Evolutionary conservation across 1,284 basidiomycete genomes (phyloP).

Genomic region (Tausonia pullulans): DNA sequence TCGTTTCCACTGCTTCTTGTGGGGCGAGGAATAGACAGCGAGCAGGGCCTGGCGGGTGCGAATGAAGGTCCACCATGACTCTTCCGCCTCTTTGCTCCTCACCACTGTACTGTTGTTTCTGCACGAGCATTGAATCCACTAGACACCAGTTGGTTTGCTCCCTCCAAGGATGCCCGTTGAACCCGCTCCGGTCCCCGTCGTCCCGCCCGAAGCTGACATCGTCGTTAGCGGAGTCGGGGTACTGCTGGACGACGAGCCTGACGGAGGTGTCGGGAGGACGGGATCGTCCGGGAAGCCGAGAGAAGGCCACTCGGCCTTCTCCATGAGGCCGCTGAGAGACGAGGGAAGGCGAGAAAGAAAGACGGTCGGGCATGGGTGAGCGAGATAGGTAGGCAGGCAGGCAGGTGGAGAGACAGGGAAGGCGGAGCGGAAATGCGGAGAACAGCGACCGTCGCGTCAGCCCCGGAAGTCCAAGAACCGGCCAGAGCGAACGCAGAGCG

Average conservation of each 20-base stretch:
- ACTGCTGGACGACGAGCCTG: background rate
- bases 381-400: background rate
- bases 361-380: too few species aligned
- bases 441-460: background rate
- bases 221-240: background rate
- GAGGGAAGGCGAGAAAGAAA: too few species aligned
- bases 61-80: too few species aligned
- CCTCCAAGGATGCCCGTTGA: background rate
- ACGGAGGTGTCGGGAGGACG: background rate
- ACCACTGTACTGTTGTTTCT: too few species aligned
- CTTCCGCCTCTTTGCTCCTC: too few species aligned
- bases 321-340: constrained; percentile 12
- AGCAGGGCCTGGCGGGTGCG: too few species aligned
- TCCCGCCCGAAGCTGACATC: background rate
- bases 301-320: constrained; percentile 13
- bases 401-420: background rate
- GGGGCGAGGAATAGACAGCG: too few species aligned
- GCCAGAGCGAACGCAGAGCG: background rate
- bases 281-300: constrained; percentile 14
- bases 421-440: background rate
- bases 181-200: background rate
- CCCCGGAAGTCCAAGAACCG: background rate
- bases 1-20: too few species aligned
- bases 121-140: too few species aligned
- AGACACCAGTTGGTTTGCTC: background rate